Conservation (phyloP, 345 rosid genomes). For the Camelina neglecta region DNA sequence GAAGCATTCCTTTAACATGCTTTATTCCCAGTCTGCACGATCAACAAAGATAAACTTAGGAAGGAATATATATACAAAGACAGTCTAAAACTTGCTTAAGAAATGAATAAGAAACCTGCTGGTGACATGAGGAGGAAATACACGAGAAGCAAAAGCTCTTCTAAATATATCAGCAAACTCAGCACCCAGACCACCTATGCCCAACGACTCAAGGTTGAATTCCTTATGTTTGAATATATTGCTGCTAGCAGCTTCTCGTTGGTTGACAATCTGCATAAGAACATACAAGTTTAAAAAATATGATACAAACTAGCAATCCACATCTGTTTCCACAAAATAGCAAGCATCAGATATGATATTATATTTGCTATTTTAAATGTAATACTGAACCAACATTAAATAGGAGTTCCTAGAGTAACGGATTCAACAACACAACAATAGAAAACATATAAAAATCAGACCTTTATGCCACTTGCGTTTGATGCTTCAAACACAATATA, state of each 20-base stretch:
- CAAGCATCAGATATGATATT: slow-evolving; percentile 14
- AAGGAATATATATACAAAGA: slow-evolving; percentile 28
- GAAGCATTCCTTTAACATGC: slow-evolving; percentile 98
- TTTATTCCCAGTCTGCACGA: slow-evolving; percentile 90
- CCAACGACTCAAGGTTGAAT: slow-evolving; percentile 90
- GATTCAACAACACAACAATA: slow-evolving; percentile 18
- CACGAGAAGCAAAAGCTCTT: slow-evolving; percentile 99
- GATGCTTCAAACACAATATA: slow-evolving; percentile 89
- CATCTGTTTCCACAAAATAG: slow-evolving; percentile 3
- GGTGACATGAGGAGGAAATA: slow-evolving; percentile 96
- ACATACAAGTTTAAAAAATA: slow-evolving; percentile 6
- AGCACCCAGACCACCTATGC: slow-evolving; percentile 98
- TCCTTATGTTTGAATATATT: slow-evolving; percentile 93
- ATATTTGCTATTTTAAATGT: slow-evolving; percentile 2
- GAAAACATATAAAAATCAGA: slow-evolving; percentile 38
- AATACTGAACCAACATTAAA: background rate
- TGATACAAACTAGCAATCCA: slow-evolving; percentile 27
- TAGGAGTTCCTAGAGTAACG: background rate
- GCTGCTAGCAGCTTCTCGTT: slow-evolving; percentile 98
- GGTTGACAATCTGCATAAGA: slow-evolving; percentile 79
- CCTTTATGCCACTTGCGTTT: slow-evolving; percentile 93
- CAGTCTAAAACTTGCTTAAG: slow-evolving; percentile 25
- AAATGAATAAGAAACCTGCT: slow-evolving; percentile 60
- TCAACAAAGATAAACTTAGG: slow-evolving; percentile 39
- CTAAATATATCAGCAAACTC: slow-evolving; percentile 99